phyloP scores from a whole-genome alignment of 202 grass and related monocot species.

The Hordeum pubiflorum region DNA sequence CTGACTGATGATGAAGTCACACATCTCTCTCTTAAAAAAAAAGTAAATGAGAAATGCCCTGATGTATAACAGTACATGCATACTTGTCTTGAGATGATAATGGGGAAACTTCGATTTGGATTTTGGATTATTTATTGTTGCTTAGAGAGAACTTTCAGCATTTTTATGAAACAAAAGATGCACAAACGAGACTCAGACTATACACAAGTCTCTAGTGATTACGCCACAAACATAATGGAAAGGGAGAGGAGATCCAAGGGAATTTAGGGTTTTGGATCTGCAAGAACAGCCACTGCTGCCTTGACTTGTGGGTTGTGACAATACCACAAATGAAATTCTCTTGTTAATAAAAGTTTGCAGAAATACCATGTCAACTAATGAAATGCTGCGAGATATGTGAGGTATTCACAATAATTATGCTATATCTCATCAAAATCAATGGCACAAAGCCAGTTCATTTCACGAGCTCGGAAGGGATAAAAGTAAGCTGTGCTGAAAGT shows the following conservation, averaged over 20 bases:
- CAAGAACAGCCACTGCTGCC: not conserved
- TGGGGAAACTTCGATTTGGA: not conserved
- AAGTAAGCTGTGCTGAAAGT: not conserved
- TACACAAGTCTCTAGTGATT: not conserved
- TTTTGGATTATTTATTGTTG: not conserved
- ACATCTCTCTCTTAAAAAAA: not conserved
- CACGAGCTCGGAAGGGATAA: not conserved
- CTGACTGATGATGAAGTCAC: too few relatives aligned
- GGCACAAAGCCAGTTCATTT: not conserved
- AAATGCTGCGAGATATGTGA: not conserved
- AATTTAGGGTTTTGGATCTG: constrained; percentile 7
- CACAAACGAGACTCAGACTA: not conserved
- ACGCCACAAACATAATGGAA: not conserved
- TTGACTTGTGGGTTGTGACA: not conserved
- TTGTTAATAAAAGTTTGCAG: not conserved
- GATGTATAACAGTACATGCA: not conserved
- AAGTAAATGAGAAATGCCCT: too few relatives aligned
- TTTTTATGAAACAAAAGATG: not conserved
- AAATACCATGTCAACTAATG: not conserved
- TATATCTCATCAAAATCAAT: not conserved
- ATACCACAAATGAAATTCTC: not conserved
- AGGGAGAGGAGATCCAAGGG: not conserved
- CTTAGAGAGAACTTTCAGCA: not conserved
- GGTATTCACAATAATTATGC: not conserved
- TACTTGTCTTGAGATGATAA: not conserved